Evolutionary conservation across 2,329 filamentous ascomycete genomes (phyloP), one percentile per base, ranked within the genome.

Genomic region (Penicillium olsonii): DNA sequence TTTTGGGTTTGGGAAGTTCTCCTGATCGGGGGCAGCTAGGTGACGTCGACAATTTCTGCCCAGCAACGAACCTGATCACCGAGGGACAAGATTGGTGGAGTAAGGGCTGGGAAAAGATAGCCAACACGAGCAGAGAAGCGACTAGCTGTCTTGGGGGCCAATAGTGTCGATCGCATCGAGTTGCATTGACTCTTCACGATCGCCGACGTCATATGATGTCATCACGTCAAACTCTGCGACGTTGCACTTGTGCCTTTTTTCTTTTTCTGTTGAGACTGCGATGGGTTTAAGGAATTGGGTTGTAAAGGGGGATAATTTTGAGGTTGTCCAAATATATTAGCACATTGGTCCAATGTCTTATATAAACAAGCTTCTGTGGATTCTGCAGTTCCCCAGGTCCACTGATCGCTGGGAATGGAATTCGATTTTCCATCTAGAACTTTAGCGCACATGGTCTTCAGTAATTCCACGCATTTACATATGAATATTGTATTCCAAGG

Each of bases 121-220:
- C 41, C 10, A 15, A 15, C 26, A 34, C 31, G 5, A 6, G n/a
- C 8, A 4, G 11, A 8, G 14, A 29, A 43, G 15, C 3, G 10
- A 5, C 20, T 41, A 46, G 42, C 12, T 9, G 11, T 7, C 3
- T 17, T 42, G 14, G 22, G 40, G 43, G 44, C 49, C 51, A 56
- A 54, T 57, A 45, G 45, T 11, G 47, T 39, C 42, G 48, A 47
- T 48, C 22, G 14, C n/a, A 18, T 46, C 11, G 37, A 34, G 53
- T 43, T 47, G 43, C 44, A 51, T 34, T 43, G n/a, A 38, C 31
- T 43, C 33, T 37, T 47, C 49, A 45, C 56, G 53, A 61, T 62
- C 57, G 44, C 51, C 54, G 56, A 62, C 59, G 58, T 60, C 58
- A 62, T 58, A 44, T 61, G 59, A 60, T 59, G 57, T 62, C 59